phyloP scores from a whole-genome alignment of 768 basidiomycete species.

The Pisolithus tinctorius region DNA sequence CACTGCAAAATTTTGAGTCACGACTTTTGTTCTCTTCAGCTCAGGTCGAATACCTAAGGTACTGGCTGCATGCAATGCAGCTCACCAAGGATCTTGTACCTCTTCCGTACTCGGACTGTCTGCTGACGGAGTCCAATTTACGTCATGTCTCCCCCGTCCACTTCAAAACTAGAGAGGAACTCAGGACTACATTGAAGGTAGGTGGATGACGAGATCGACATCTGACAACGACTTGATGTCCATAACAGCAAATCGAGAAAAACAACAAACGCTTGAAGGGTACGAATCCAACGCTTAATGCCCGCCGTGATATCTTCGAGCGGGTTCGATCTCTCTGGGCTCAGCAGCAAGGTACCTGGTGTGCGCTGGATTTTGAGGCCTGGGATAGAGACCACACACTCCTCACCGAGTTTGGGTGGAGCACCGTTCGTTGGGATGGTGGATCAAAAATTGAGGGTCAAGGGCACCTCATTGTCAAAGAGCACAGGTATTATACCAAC shows the following conservation, averaged over 20 bases:
- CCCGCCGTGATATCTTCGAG: constrained; percentile 62
- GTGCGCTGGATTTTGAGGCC: constrained; percentile 74
- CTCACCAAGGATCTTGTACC: constrained; percentile 60
- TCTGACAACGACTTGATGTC: neutral
- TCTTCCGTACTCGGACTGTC: constrained; percentile 72
- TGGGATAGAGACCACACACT: constrained; percentile 73
- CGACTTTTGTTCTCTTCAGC: constrained; percentile 78
- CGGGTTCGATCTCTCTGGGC: constrained; percentile 58
- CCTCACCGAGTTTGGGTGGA: constrained; percentile 83
- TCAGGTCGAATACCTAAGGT: constrained; percentile 79
- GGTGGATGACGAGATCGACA: neutral
- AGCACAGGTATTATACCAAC: constrained; percentile 53
- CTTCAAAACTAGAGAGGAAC: constrained; percentile 46
- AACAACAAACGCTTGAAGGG: constrained; percentile 75
- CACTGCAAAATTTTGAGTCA: constrained; percentile 62
- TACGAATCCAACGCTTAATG: constrained; percentile 44
- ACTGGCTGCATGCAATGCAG: constrained; percentile 73
- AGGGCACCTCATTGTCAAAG: constrained; percentile 61
- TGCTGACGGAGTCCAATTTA: constrained; percentile 55
- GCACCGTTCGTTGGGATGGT: constrained; percentile 48
- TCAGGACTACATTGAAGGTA: constrained; percentile 60
- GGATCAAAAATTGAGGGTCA: constrained; percentile 40
- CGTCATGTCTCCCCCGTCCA: constrained; percentile 51
- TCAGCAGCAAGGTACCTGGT: constrained; percentile 62
- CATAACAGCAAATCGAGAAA: constrained; percentile 61